phyloP scores from a whole-genome alignment of 352 stramenopile genomes.

The Globisporangium nagaii region DNA sequence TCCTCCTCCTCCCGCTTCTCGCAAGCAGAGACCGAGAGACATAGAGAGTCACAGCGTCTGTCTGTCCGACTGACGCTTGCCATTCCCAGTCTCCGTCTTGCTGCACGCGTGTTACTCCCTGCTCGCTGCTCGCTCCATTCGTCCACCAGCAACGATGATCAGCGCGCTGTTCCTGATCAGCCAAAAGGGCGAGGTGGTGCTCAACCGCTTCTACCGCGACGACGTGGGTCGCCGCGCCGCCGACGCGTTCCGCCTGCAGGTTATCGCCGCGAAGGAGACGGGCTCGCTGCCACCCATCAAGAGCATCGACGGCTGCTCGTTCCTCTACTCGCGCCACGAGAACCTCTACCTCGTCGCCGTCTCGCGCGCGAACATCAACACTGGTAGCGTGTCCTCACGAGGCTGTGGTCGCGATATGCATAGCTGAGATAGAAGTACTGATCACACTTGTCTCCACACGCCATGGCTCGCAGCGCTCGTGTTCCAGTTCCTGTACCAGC shows the following conservation, averaged over 20 bases:
- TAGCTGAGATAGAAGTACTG: not conserved
- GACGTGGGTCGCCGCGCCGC: constrained; percentile 68
- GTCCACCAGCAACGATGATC: constrained; percentile 50
- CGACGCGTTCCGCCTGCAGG: constrained; percentile 73
- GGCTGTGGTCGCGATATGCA: not conserved
- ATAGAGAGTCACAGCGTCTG: no score
- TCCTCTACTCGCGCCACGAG: constrained; percentile 96
- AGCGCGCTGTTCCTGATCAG: constrained; percentile 78
- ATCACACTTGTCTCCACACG: not conserved
- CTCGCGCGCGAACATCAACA: constrained; percentile 96
- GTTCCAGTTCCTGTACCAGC: constrained; percentile 96
- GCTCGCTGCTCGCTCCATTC: not conserved
- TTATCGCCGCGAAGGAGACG: constrained; percentile 96
- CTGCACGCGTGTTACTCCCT: not conserved
- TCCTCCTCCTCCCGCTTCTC: not conserved
- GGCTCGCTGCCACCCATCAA: constrained; percentile 93
- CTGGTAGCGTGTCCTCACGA: constrained; percentile 24
- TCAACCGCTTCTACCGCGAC: constrained; percentile 81
- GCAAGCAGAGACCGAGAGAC: not conserved
- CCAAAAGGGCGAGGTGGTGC: constrained; percentile 77
- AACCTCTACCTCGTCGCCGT: constrained; percentile 98
- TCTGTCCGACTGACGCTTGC: constrained; percentile 2
- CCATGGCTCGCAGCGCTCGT: constrained; percentile 66
- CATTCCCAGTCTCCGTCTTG: constrained; percentile 1
- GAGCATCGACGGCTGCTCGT: constrained; percentile 96